Evolutionary conservation across 176 grass and related monocot species (phyloP).

Genomic region (Paspalum notatum): DNA sequence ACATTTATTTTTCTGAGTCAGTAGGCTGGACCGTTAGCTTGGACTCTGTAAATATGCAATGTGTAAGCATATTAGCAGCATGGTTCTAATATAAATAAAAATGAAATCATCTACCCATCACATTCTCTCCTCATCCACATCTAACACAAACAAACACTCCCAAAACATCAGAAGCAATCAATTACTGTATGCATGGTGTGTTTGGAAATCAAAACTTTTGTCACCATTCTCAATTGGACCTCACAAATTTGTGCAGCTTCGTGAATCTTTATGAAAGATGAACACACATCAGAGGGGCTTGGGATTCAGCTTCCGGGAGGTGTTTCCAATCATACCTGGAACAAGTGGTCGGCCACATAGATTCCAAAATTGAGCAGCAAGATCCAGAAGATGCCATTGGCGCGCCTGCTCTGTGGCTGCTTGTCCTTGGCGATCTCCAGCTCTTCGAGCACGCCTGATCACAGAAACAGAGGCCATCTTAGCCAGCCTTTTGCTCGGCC

Average conservation of each 20-base stretch:
- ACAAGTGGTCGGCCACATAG: constrained; percentile 89
- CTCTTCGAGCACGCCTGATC: constrained; percentile 70
- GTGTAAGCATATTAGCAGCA: neutral
- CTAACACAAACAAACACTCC: constrained; percentile 2
- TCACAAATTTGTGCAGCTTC: neutral
- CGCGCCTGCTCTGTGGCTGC: constrained; percentile 46
- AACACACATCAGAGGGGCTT: neutral
- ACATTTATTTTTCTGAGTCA: neutral
- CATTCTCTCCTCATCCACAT: neutral
- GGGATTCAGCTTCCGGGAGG: neutral
- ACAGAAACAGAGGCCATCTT: neutral
- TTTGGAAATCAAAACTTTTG: neutral
- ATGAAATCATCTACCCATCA: neutral
- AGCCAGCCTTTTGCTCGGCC: neutral
- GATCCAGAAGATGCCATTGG: constrained; percentile 95
- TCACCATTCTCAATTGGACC: neutral
- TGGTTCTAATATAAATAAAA: neutral
- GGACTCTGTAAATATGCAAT: neutral
- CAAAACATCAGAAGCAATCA: neutral
- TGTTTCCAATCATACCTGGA: constrained; percentile 56
- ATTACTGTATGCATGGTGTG: neutral
- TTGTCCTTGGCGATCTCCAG: constrained; percentile 86
- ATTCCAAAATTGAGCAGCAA: constrained; percentile 87
- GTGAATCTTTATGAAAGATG: neutral
- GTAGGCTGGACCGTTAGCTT: neutral